These are phyloP conservation scores for Ambrosia trifida DNA, from an alignment of 129 eudicot species.

Conservation along the genomic window DNA sequence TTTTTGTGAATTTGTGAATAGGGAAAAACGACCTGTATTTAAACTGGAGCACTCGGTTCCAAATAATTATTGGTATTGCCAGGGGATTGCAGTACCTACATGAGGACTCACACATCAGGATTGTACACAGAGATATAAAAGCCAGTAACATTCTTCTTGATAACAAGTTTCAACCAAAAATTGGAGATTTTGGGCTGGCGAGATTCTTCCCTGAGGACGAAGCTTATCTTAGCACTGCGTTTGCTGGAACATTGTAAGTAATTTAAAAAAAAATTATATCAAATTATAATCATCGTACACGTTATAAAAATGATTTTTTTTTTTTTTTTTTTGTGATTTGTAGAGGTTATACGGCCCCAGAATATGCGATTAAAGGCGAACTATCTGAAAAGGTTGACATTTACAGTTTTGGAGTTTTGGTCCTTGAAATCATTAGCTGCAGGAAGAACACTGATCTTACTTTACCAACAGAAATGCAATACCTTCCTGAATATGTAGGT, in stretches of 20 bases:
- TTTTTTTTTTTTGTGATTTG: too few species aligned
- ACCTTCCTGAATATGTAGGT: constrained; percentile 70
- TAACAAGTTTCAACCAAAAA: constrained; percentile 56
- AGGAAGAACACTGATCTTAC: constrained; percentile 62
- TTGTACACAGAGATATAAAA: constrained; percentile 75
- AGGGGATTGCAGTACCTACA: constrained; percentile 65
- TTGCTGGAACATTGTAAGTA: constrained; percentile 71
- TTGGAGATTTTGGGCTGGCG: constrained; percentile 76
- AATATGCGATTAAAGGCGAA: constrained; percentile 71
- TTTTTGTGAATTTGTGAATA: constrained; percentile 19
- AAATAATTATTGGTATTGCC: constrained; percentile 65
- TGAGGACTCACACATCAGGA: constrained; percentile 69
- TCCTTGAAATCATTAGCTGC: constrained; percentile 63
- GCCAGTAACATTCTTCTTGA: constrained; percentile 75
- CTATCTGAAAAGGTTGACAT: constrained; percentile 72
- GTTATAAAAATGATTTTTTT: too few species aligned
- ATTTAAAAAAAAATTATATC: too few species aligned
- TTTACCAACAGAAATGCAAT: constrained; percentile 68
- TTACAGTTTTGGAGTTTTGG: constrained; percentile 68
- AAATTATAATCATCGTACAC: too few species aligned
- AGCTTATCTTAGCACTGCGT: constrained; percentile 62
- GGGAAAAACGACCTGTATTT: constrained; percentile 42
- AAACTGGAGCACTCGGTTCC: constrained; percentile 58
- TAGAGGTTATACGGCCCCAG: constrained; percentile 83
- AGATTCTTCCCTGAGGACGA: constrained; percentile 75